Conservation (phyloP, 1,284 basidiomycete species). For the Lentinula novae-zelandiae region DNA sequence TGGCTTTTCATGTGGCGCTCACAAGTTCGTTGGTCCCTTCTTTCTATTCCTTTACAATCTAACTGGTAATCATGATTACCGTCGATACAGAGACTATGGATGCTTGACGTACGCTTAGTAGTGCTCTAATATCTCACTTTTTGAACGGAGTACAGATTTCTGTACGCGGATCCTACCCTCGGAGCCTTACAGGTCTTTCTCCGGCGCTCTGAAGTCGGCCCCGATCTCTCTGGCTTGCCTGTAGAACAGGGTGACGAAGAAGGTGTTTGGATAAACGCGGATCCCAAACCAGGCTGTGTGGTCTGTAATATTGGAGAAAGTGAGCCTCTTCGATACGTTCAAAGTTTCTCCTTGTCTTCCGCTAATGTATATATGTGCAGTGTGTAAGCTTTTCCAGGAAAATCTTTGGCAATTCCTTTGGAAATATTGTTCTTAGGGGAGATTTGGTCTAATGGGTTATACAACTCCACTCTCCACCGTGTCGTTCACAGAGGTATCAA, state of each 20-base stretch:
- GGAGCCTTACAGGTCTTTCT: slow-evolving; percentile 81
- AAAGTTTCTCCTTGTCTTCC: not conserved
- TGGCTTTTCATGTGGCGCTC: slow-evolving; percentile 82
- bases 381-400: not conserved
- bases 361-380: not conserved
- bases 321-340: slow-evolving; percentile 31
- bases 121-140: not conserved
- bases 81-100: slow-evolving; percentile 67
- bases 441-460: slow-evolving; percentile 80
- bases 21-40: slow-evolving; percentile 50
- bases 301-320: slow-evolving; percentile 86
- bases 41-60: slow-evolving; percentile 9
- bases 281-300: slow-evolving; percentile 74
- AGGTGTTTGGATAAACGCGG: slow-evolving; percentile 75
- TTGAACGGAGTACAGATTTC: slow-evolving; percentile 47
- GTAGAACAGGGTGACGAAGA: slow-evolving; percentile 49
- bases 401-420: not conserved
- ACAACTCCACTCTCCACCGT: slow-evolving; percentile 70
- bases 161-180: slow-evolving; percentile 75
- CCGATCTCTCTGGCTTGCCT: slow-evolving; percentile 36
- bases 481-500: slow-evolving; percentile 71
- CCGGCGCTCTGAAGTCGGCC: slow-evolving; percentile 31
- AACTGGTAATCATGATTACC: not conserved
- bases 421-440: slow-evolving; percentile 62
- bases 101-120: slow-evolving; percentile 66